A percentile compares a stretch with the other conserved stretches of the same genome.
Evolutionary conservation across 2,329 filamentous ascomycete species (phyloP).

Genomic region (Trichoderma guizhouense): DNA sequence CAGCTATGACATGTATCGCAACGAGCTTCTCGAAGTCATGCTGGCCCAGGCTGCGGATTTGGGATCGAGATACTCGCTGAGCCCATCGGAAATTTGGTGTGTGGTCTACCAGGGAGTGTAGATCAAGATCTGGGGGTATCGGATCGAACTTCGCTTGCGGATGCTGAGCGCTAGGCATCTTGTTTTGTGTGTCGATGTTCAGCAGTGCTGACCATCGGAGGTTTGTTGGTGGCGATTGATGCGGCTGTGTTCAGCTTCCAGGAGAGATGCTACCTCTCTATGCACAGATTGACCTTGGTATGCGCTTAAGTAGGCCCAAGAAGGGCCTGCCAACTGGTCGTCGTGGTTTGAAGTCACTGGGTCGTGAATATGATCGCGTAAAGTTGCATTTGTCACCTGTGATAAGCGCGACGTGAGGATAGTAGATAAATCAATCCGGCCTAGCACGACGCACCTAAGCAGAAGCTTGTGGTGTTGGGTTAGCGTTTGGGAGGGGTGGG

Average conservation of each 20-base stretch:
- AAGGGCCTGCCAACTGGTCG: not conserved
- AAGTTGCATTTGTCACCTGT: not conserved
- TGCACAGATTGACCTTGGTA: not conserved
- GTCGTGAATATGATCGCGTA: not conserved
- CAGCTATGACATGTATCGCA: constrained; percentile 74
- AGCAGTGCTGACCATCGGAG: not conserved
- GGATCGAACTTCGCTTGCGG: constrained; percentile 90
- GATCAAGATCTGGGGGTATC: constrained; percentile 79
- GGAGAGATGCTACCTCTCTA: not conserved
- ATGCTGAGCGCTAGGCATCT: constrained; percentile 71
- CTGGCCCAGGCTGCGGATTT: constrained; percentile 72
- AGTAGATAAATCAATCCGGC: not conserved
- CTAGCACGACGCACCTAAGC: not conserved
- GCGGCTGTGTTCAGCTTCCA: not conserved
- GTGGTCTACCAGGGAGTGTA: constrained; percentile 69
- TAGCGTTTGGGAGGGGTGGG: not conserved
- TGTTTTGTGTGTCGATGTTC: constrained; percentile 24
- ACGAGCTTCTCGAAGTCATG: constrained; percentile 84
- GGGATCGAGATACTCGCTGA: constrained; percentile 71
- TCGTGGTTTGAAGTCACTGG: not conserved
- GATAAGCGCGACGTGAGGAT: not conserved
- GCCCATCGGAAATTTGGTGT: constrained; percentile 86
- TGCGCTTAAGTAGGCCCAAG: not conserved
- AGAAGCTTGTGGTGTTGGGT: not conserved
- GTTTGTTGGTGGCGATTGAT: not conserved